Base-by-base conservation (phyloP, 495 filamentous ascomycete genomes). In the Astrothelium subdiscretum region DNA sequence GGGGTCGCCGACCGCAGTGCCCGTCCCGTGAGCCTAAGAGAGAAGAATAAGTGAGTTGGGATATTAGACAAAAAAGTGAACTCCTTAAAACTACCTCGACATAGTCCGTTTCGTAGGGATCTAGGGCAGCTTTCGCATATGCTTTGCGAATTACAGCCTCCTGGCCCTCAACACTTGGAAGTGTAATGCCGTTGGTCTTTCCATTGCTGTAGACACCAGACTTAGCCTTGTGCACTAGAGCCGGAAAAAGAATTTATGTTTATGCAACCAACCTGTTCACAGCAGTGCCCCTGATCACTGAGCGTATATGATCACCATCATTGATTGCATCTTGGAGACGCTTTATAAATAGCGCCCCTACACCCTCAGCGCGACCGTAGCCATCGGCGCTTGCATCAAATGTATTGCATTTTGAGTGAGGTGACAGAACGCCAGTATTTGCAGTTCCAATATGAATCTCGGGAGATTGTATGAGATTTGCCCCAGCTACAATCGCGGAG, bases 331-430 rank as follows among this genome's bases (percentile, higher is more conserved):
- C 63, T 11, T 22, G 32, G 2, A 78, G 62, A 10, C 66, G 72
- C 58, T 80, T 81, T 12, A 62, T 4, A n/a, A 78, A 65, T 1
- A 79, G 2, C 0, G 69, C 65, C 10, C 57, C 64, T 0, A 75
- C 59, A 12, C 69, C 77, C 27, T 80, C 78, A 3, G 65, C 78
- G 6, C 72, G 71, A 1, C 57, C 67, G 52, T 79, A 80, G 0
- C 78, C 78, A 31, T 29, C 20, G 13, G 31, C 63, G 6, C 31
- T 2, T 11, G 22, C 35, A 38, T 65, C 63, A 38, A 65, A 65
- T 13, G 58, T 44, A 22, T 40, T 40, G 43, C 63, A 61, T 29
- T 8, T 38, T 1, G 38, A 32, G 20, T 52, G 15, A 2, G 38
- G 6, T 2, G 27, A 32, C 4, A 65, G 22, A 32, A 58, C 20